Base-by-base conservation (phyloP, 2,329 filamentous ascomycete species). In the Neopestalotiopsis sp. region DNA sequence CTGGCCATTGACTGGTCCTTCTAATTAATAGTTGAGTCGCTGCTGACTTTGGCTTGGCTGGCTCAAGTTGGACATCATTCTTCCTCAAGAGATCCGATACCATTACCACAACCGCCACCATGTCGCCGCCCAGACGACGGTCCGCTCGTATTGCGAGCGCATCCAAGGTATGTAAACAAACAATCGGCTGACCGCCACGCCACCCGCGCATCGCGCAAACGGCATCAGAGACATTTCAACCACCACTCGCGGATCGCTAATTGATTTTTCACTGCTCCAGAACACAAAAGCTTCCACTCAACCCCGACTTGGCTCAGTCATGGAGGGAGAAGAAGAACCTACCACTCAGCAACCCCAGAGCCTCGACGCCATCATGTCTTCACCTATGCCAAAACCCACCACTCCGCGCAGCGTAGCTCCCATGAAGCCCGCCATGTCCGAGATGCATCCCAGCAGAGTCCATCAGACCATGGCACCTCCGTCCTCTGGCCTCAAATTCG, bases 391-490 rank as follows among this genome's bases (percentile, higher is more conserved):
- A 59, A 73, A 74, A 65, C 77, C 83, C 64, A 73, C 79, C 74
- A 91, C 92, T 1, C 94, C 94, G 5, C 86, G 85, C 56, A 88
- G 89, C 53, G 87, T 86, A 14, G 89, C 90, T 4, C 87, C 90
- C 5, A 83, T 92, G 73, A 92, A 92, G 82, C 92, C 94, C 30
- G 84, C 91, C 62, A 87, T 87, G 72, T 89, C 91, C 70, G 94
- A 97, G 79, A 98, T 98, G 95, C 95, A 98, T 78, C 95, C 95
- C 9, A 93, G 92, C 83, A 93, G 92, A 77, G 89, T 90, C 68
- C 94, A 96, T 68, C 87, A 89, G 72, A 95, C 92, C 28, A 92
- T 90, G 71, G 93, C 92, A 67, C 85, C 93, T 59, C 89, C 92
- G 1, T 94, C 96, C 32, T 94, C 94, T 12, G 94, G 92, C 5